Evolutionary conservation across 2,329 filamentous ascomycete species (phyloP).

Genomic region (Acrodontium crateriforme): DNA sequence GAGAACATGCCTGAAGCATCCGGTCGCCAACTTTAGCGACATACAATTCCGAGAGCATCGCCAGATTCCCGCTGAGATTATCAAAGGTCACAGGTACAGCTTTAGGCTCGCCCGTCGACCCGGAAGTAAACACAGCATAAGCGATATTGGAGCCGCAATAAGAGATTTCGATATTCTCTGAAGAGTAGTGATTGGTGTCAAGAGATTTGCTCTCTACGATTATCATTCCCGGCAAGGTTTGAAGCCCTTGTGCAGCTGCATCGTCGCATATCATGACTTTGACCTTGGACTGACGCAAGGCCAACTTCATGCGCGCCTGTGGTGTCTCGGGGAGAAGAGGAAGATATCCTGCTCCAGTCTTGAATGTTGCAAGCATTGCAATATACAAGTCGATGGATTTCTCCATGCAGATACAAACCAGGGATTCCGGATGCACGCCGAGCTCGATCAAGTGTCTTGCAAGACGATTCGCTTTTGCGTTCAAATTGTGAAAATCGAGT

Average conservation of each 20-base stretch:
- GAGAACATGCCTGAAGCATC: slow-evolving; percentile 71
- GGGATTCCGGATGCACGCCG: slow-evolving; percentile 37
- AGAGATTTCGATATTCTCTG: slow-evolving; percentile 24
- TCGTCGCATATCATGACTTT: slow-evolving; percentile 31
- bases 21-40: slow-evolving; percentile 40
- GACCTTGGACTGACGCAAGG: slow-evolving; percentile 48
- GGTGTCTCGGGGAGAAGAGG: slow-evolving; percentile 65
- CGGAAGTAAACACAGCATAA: slow-evolving; percentile 73
- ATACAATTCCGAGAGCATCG: slow-evolving; percentile 51
- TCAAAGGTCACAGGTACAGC: slow-evolving; percentile 64
- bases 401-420: slow-evolving; percentile 64
- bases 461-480: slow-evolving; percentile 48
- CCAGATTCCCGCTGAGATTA: slow-evolving; percentile 66
- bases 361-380: slow-evolving; percentile 59
- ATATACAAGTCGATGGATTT: slow-evolving; percentile 63
- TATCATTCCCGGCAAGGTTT: slow-evolving; percentile 2
- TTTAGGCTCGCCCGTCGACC: slow-evolving; percentile 68
- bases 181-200: slow-evolving; percentile 20
- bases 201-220: slow-evolving; percentile 3
- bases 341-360: slow-evolving; percentile 66
- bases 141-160: slow-evolving; percentile 39
- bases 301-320: slow-evolving; percentile 41
- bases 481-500: slow-evolving; percentile 53
- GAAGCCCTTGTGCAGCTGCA: slow-evolving; percentile 6
- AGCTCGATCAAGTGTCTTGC: slow-evolving; percentile 40